These are phyloP conservation scores for Haplosporangium sp. DNA, from an alignment of 371 early-diverging fungal genomes.

Conservation along the genomic window DNA sequence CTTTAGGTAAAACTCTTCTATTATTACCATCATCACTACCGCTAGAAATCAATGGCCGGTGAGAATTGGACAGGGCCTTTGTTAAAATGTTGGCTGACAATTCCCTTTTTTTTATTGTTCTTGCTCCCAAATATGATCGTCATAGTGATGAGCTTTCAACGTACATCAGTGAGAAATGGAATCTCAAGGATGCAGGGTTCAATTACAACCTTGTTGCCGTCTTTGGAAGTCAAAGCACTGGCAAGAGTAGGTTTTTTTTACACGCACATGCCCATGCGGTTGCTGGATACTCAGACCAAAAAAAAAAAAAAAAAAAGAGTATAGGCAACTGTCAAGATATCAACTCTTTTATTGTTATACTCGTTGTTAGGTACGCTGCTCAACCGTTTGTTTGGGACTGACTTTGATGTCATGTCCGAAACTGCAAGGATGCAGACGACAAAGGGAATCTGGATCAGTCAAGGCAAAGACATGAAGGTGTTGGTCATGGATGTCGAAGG, in stretches of 20 bases:
- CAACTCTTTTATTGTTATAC: background rate
- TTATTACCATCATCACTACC: too few relatives aligned
- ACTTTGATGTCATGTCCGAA: conserved; percentile 95
- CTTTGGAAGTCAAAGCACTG: conserved; percentile 98
- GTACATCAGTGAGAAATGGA: conserved; percentile 86
- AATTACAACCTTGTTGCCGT: conserved; percentile 97
- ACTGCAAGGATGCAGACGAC: conserved; percentile 90
- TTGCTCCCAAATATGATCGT: conserved; percentile 6
- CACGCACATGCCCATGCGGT: background rate
- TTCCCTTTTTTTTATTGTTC: background rate
- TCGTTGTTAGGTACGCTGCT: conserved; percentile 85
- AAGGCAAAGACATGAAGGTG: conserved; percentile 84
- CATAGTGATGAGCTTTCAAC: conserved; percentile 71
- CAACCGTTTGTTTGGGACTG: conserved; percentile 93
- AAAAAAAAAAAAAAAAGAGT: background rate
- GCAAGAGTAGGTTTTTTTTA: conserved; percentile 82
- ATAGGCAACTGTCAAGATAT: background rate
- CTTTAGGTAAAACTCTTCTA: conserved; percentile 71
- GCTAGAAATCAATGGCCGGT: too few relatives aligned
- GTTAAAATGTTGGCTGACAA: background rate
- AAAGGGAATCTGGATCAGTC: conserved; percentile 96
- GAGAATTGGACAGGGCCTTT: too few relatives aligned
- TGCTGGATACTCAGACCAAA: background rate
- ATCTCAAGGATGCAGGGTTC: conserved; percentile 88
- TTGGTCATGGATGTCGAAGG: conserved; percentile 99